Conservation (phyloP, 23 red algal species). For the Pyropia haitanensis region DNA sequence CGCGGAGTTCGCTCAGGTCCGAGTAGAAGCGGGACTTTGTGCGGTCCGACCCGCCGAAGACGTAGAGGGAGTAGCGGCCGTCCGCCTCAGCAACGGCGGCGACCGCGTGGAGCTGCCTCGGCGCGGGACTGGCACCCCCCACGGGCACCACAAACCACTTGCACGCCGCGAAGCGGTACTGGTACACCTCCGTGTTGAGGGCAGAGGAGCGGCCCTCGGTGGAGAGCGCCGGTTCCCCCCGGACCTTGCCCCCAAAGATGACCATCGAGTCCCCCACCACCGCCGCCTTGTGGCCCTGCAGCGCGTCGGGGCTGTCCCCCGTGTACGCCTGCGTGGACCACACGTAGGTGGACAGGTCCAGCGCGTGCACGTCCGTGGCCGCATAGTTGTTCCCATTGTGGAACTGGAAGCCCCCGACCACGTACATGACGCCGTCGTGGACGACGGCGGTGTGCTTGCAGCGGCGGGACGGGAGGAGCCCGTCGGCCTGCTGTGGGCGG, state of each 20-base stretch:
- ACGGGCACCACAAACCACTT: constrained; percentile 53
- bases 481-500: constrained; percentile 6
- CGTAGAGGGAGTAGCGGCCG: constrained; percentile 33
- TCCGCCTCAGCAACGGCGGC: constrained; percentile 28
- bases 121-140: constrained; percentile 19
- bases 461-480: constrained; percentile 54
- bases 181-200: constrained; percentile 54
- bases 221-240: not conserved
- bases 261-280: constrained; percentile 80
- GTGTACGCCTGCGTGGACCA: constrained; percentile 57
- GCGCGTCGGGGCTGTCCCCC: constrained; percentile 42
- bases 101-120: constrained; percentile 66
- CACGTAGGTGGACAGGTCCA: constrained; percentile 53
- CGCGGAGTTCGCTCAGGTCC: constrained; percentile 70
- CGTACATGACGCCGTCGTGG: constrained; percentile 67
- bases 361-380: constrained; percentile 70
- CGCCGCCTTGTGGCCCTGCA: constrained; percentile 94
- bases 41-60: constrained; percentile 80
- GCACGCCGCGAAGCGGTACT: constrained; percentile 71
- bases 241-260: constrained; percentile 92
- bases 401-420: constrained; percentile 93
- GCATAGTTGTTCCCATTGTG: constrained; percentile 79
- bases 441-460: constrained; percentile 97
- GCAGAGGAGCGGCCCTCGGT: constrained; percentile 45
- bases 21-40: constrained; percentile 68